Evolutionary conservation across 1,284 basidiomycete genomes (phyloP).

Genomic region (Thelephora terrestris): DNA sequence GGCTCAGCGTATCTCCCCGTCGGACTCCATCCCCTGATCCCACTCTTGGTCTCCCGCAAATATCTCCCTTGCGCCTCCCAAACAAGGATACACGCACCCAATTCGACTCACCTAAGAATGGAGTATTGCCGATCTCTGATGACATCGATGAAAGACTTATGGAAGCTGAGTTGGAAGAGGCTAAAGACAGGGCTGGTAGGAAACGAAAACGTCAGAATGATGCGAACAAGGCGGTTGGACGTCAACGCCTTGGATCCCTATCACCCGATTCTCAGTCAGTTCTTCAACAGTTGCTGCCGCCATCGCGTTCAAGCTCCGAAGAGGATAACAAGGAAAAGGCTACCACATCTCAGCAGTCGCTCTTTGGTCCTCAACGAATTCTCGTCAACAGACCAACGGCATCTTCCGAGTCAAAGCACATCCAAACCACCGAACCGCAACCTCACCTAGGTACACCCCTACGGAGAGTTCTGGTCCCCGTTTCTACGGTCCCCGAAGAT

Average conservation of each 20-base stretch:
- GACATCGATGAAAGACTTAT: not conserved
- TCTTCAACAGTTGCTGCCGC: not conserved
- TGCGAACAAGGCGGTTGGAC: not conserved
- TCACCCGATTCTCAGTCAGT: not conserved
- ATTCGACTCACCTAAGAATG: no score
- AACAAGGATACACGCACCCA: not conserved
- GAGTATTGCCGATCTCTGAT: not conserved
- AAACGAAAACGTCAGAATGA: not conserved
- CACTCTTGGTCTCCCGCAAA: not conserved
- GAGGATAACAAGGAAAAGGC: not conserved
- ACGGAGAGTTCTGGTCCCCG: constrained; percentile 43
- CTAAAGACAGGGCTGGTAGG: not conserved
- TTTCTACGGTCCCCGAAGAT: constrained; percentile 26
- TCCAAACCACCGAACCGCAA: no score
- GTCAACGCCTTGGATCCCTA: not conserved
- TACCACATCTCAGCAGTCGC: not conserved
- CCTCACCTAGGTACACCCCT: constrained; percentile 39
- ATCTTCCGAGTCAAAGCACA: constrained; percentile 23
- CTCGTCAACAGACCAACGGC: constrained; percentile 19
- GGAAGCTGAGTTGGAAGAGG: not conserved
- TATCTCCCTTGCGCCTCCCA: not conserved
- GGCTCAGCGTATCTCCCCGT: no score
- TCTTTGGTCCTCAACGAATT: not conserved
- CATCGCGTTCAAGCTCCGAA: not conserved
- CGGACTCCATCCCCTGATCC: no score